Evolutionary conservation across 2,329 filamentous ascomycete genomes (phyloP).

Genomic region (Fonsecaea monophora): DNA sequence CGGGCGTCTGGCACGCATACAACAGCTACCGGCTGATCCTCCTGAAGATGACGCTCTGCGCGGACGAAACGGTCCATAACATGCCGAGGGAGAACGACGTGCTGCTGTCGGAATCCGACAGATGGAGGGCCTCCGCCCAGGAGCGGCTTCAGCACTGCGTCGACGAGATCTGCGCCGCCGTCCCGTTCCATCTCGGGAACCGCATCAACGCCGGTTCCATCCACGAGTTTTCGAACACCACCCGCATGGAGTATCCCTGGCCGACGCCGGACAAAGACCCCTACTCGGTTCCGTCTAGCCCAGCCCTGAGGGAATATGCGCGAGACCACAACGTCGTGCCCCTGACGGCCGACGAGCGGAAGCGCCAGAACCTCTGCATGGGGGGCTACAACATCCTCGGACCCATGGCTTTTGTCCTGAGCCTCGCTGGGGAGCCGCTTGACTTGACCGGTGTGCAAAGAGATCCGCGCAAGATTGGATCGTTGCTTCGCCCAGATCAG

Average conservation of each 20-base stretch:
- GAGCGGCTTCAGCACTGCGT: constrained; percentile 2
- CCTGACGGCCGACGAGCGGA: constrained; percentile 8
- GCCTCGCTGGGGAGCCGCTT: constrained; percentile 5
- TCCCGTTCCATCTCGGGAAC: constrained; percentile 21
- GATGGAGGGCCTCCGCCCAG: not conserved
- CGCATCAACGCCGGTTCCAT: not conserved
- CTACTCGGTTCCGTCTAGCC: not conserved
- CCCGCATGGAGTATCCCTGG: constrained; percentile 9
- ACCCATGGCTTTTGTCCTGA: constrained; percentile 12
- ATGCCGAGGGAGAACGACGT: constrained; percentile 10
- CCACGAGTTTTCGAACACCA: constrained; percentile 5
- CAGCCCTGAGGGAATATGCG: not conserved
- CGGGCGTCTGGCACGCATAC: constrained; percentile 12
- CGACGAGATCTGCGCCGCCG: constrained; percentile 17
- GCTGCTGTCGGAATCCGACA: not conserved
- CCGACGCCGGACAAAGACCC: constrained; percentile 3
- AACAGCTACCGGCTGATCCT: constrained; percentile 13
- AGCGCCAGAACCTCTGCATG: constrained; percentile 15
- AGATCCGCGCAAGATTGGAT: not conserved
- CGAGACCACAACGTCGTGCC: constrained; percentile 7
- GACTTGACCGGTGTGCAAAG: constrained; percentile 3
- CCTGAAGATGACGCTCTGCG: constrained; percentile 7
- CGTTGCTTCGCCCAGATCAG: constrained; percentile 8
- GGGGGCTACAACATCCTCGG: constrained; percentile 15
- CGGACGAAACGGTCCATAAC: constrained; percentile 5